Conservation (phyloP, 345 rosid species). For the Salix suchowensis region DNA sequence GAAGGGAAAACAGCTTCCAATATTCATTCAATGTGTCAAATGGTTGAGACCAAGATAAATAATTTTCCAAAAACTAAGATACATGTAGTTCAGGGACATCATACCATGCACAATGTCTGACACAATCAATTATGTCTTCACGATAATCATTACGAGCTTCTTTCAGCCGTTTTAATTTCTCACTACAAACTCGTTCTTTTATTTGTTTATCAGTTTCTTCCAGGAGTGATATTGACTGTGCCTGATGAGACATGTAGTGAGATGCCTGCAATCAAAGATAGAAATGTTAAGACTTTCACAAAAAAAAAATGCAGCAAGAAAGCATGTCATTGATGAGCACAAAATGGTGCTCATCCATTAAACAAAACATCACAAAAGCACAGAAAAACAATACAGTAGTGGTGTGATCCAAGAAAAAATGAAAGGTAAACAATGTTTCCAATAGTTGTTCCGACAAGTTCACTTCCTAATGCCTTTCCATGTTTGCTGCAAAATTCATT, state of each 20-base stretch:
- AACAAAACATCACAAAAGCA: background rate
- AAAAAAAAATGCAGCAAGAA: background rate
- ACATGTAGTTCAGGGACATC: constrained; percentile 14
- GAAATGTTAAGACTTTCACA: background rate
- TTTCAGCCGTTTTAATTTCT: constrained; percentile 76
- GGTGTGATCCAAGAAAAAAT: background rate
- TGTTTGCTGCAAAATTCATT: background rate
- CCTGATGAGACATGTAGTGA: constrained; percentile 74
- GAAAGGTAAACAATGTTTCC: background rate
- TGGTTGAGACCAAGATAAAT: background rate
- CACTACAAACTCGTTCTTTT: constrained; percentile 59
- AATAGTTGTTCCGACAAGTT: background rate
- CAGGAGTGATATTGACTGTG: constrained; percentile 74
- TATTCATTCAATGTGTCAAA: background rate
- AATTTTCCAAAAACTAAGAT: constrained; percentile 6
- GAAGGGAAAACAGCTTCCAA: background rate
- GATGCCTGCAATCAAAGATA: constrained; percentile 60
- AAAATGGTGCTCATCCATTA: background rate
- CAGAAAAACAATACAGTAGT: background rate
- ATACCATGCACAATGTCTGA: constrained; percentile 89
- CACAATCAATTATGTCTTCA: constrained; percentile 77
- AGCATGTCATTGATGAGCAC: background rate
- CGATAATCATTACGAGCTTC: constrained; percentile 85
- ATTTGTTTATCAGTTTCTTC: constrained; percentile 96
- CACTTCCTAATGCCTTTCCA: background rate